Conservation (phyloP, 805 yeast species). For the Suhomyces pyralidae region DNA sequence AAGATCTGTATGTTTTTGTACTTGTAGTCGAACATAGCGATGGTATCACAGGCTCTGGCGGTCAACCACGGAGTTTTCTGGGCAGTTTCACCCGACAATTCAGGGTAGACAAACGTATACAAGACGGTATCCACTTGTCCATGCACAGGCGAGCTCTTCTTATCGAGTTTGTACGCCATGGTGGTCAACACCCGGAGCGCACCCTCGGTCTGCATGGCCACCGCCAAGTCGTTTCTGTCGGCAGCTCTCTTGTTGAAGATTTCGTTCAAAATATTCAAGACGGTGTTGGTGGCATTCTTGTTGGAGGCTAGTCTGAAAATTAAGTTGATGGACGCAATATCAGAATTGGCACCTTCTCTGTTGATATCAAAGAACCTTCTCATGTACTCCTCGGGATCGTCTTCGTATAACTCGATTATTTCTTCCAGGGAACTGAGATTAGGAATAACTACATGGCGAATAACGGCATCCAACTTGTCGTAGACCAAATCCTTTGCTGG, state of each 20-base stretch:
- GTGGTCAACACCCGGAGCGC: slow-evolving; percentile 42
- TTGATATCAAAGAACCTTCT: slow-evolving; percentile 46
- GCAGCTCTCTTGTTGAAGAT: slow-evolving; percentile 33
- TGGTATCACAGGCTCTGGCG: slow-evolving; percentile 46
- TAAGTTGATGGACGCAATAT: slow-evolving; percentile 49
- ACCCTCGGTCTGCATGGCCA: slow-evolving; percentile 40
- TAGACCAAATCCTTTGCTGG: slow-evolving; percentile 36
- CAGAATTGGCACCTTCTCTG: slow-evolving; percentile 47
- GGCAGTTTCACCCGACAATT: slow-evolving; percentile 29
- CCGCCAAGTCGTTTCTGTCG: slow-evolving; percentile 21
- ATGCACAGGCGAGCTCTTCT: slow-evolving; percentile 33
- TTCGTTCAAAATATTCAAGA: slow-evolving; percentile 32
- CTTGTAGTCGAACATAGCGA: slow-evolving; percentile 38
- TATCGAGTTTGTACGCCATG: slow-evolving; percentile 36
- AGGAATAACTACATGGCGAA: slow-evolving; percentile 40
- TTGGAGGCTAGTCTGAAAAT: slow-evolving; percentile 36
- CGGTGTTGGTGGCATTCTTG: slow-evolving; percentile 29
- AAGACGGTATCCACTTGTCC: slow-evolving; percentile 40
- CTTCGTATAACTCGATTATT: slow-evolving; percentile 42
- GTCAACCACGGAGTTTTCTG: slow-evolving; percentile 38
- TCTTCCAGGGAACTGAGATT: slow-evolving; percentile 37
- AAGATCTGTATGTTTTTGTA: slow-evolving; percentile 34
- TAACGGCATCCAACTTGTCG: slow-evolving; percentile 39
- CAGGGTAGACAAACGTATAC: slow-evolving; percentile 40
- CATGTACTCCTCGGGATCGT: slow-evolving; percentile 45